Conservation (phyloP, 2,329 filamentous ascomycete genomes). For the Colletotrichum liaoningense region DNA sequence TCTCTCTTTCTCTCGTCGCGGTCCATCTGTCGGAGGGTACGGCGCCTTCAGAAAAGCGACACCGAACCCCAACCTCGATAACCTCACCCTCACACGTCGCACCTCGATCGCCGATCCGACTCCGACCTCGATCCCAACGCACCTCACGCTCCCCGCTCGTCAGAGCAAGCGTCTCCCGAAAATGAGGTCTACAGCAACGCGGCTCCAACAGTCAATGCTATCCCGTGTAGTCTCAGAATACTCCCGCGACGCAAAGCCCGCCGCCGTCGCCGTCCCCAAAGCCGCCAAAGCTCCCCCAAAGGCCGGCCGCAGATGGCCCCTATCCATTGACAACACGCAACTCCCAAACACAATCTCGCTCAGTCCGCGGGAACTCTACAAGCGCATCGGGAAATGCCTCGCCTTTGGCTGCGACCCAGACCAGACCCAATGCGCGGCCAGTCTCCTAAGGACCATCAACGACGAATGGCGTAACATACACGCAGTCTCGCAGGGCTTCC, state of each 20-base stretch:
- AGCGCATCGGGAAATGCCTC: conserved; percentile 36
- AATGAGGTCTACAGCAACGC: not conserved
- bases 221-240: not conserved
- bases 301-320: too few species aligned
- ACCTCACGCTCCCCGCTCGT: not conserved
- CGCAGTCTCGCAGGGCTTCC: not conserved
- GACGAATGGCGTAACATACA: conserved; percentile 5
- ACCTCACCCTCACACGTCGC: too few species aligned
- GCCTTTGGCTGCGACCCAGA: conserved; percentile 35
- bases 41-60: too few species aligned
- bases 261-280: too few species aligned
- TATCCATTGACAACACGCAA: too few species aligned
- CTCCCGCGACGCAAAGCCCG: too few species aligned
- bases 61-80: not conserved
- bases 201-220: not conserved
- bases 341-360: too few species aligned
- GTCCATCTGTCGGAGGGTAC: too few species aligned
- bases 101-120: not conserved
- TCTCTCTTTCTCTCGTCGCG: too few species aligned
- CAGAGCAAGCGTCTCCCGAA: not conserved
- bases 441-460: conserved; percentile 24
- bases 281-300: too few species aligned
- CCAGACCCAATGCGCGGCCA: conserved; percentile 30
- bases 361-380: not conserved
- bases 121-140: not conserved